Percentiles rank a stretch among this genome's conserved stretches.
Conservation (phyloP, 768 basidiomycete genomes). For the Tylopilus felleus region DNA sequence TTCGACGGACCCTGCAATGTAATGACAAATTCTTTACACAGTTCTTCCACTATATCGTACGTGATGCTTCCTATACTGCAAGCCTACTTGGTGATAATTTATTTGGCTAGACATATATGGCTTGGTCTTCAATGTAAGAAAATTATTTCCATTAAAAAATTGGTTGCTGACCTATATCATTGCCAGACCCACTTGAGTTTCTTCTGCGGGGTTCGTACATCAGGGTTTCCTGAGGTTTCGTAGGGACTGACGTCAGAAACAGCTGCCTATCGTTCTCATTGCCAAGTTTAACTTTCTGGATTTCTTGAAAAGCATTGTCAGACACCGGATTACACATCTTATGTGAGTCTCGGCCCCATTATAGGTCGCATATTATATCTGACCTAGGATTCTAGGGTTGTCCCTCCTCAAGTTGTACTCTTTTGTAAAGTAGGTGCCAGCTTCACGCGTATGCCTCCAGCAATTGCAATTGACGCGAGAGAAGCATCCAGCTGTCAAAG, state of each 20-base stretch:
- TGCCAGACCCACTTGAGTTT: conserved; percentile 55
- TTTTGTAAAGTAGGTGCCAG: conserved; percentile 44
- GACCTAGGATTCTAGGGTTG: conserved; percentile 28
- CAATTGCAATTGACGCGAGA: background rate
- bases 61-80: conserved; percentile 15
- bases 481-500: conserved; percentile 38
- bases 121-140: conserved; percentile 51
- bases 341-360: conserved; percentile 21
- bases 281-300: conserved; percentile 43
- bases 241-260: conserved; percentile 4
- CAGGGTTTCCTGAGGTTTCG: background rate
- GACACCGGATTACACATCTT: conserved; percentile 46
- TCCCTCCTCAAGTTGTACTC: conserved; percentile 48
- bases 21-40: conserved; percentile 19
- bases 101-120: conserved; percentile 58
- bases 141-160: background rate
- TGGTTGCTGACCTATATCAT: conserved; percentile 21
- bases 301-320: conserved; percentile 45
- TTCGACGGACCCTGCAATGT: background rate
- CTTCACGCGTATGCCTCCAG: background rate
- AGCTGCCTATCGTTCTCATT: conserved; percentile 51
- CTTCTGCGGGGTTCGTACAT: conserved; percentile 49
- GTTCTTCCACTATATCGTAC: conserved; percentile 63
- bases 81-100: background rate
- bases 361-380: background rate